Conservation (phyloP, 352 stramenopile genomes). For the Pythium volutum region DNA sequence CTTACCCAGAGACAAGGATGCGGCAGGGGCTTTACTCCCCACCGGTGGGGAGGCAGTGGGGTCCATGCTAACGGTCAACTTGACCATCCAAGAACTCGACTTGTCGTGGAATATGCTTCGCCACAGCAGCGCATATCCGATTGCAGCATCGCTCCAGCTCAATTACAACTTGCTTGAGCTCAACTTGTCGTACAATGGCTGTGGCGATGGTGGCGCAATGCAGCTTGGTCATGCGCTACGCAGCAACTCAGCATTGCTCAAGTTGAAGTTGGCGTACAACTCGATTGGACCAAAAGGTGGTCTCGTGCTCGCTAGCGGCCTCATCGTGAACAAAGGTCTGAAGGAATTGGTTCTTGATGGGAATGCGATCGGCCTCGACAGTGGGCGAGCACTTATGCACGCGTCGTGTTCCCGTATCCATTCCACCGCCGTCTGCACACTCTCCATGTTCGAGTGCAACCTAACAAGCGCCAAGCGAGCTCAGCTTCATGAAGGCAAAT, state of each 20-base stretch:
- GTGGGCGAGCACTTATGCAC: slow-evolving; percentile 53
- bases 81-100: slow-evolving; percentile 64
- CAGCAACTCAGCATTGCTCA: slow-evolving; percentile 39
- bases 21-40: slow-evolving; percentile 25
- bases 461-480: slow-evolving; percentile 24
- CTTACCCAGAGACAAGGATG: slow-evolving; percentile 31
- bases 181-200: slow-evolving; percentile 62
- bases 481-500: not conserved
- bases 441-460: slow-evolving; percentile 59
- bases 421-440: slow-evolving; percentile 29
- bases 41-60: slow-evolving; percentile 77
- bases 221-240: slow-evolving; percentile 54
- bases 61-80: slow-evolving; percentile 78
- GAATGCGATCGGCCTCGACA: slow-evolving; percentile 55
- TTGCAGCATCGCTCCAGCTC: slow-evolving; percentile 46
- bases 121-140: slow-evolving; percentile 33
- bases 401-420: slow-evolving; percentile 39
- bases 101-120: slow-evolving; percentile 86
- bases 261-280: slow-evolving; percentile 62
- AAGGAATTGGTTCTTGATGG: slow-evolving; percentile 52
- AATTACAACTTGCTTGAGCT: slow-evolving; percentile 68
- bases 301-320: slow-evolving; percentile 49
- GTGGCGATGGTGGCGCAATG: slow-evolving; percentile 53
- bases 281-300: slow-evolving; percentile 51
- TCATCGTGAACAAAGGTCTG: slow-evolving; percentile 48